A percentile compares a stretch with the other conserved stretches of the same genome.
phyloP scores from a whole-genome alignment of 1,284 basidiomycete species.

The Lentinus polychrous region DNA sequence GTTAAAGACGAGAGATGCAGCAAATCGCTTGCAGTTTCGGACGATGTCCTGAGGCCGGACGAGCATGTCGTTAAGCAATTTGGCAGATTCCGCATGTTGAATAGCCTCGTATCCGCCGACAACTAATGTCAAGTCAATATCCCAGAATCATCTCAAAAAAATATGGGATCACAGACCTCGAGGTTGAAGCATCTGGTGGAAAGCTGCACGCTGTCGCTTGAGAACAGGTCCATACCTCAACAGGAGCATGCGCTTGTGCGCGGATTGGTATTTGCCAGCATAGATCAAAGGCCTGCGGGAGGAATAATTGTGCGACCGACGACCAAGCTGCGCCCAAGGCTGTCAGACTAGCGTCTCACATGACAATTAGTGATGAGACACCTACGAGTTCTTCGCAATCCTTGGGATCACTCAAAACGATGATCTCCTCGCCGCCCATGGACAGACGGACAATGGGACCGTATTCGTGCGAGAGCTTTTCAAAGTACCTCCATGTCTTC shows the following conservation, averaged over 20 bases:
- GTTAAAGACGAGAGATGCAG: constrained; percentile 20
- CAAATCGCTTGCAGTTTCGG: constrained; percentile 15
- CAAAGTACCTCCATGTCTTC: not conserved
- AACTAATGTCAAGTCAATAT: constrained; percentile 3
- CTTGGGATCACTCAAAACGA: not conserved
- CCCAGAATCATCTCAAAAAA: too few relatives aligned
- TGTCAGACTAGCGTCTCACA: too few relatives aligned
- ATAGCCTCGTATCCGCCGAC: constrained; percentile 13
- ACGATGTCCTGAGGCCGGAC: constrained; percentile 2
- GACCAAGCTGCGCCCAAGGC: too few relatives aligned
- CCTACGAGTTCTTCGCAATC: not conserved
- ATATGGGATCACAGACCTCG: too few relatives aligned
- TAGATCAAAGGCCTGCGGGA: too few relatives aligned
- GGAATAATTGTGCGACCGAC: too few relatives aligned
- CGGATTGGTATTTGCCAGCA: too few relatives aligned
- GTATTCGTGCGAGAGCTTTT: not conserved
- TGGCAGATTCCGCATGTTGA: constrained; percentile 11
- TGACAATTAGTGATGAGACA: constrained; percentile 7
- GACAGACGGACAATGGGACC: not conserved
- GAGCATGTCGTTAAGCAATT: constrained; percentile 9
- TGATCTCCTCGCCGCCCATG: not conserved
- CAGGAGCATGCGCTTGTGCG: too few relatives aligned
- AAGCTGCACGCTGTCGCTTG: too few relatives aligned
- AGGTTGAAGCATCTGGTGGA: too few relatives aligned
- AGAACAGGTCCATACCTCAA: too few relatives aligned